A percentile compares a stretch with the other conserved stretches of the same genome.
Conservation (phyloP, 768 basidiomycete genomes). For the Lentinula edodes region DNA sequence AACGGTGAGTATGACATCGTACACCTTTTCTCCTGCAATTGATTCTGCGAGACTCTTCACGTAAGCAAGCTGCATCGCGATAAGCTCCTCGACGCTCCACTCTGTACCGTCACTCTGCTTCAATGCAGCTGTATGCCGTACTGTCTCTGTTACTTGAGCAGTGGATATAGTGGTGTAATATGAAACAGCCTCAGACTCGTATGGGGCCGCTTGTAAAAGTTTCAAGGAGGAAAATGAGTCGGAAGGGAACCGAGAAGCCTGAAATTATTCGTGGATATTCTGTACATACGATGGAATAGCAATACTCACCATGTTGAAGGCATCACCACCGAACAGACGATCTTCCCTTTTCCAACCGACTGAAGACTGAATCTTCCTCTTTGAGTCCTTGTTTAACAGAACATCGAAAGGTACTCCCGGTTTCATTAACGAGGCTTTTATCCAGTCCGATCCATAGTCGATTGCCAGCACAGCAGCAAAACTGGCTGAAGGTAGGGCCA, state of each 20-base stretch:
- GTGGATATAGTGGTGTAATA: conserved; percentile 56
- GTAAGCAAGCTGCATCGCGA: conserved; percentile 92
- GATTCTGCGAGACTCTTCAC: conserved; percentile 83
- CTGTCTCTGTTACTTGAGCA: conserved; percentile 45
- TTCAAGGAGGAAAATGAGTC: conserved; percentile 87
- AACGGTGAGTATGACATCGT: conserved; percentile 84
- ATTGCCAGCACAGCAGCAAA: conserved; percentile 85
- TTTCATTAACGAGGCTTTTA: conserved; percentile 93
- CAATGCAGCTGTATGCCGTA: conserved; percentile 57
- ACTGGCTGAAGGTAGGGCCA: conserved; percentile 33
- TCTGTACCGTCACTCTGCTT: conserved; percentile 55
- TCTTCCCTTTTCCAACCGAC: conserved; percentile 93
- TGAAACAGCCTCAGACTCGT: conserved; percentile 49
- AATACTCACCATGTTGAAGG: conserved; percentile 73
- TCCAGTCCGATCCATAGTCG: conserved; percentile 98
- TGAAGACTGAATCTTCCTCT: conserved; percentile 86
- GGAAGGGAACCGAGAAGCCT: conserved; percentile 90
- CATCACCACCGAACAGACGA: conserved; percentile 85
- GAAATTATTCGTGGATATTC: background rate
- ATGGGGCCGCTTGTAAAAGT: conserved; percentile 70
- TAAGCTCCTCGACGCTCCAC: conserved; percentile 85
- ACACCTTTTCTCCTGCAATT: conserved; percentile 68
- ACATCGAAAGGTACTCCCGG: conserved; percentile 95
- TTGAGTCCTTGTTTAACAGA: conserved; percentile 93
- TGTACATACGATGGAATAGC: background rate